phyloP scores from a whole-genome alignment of 345 rosid genomes.

The Aegle marmelos region DNA sequence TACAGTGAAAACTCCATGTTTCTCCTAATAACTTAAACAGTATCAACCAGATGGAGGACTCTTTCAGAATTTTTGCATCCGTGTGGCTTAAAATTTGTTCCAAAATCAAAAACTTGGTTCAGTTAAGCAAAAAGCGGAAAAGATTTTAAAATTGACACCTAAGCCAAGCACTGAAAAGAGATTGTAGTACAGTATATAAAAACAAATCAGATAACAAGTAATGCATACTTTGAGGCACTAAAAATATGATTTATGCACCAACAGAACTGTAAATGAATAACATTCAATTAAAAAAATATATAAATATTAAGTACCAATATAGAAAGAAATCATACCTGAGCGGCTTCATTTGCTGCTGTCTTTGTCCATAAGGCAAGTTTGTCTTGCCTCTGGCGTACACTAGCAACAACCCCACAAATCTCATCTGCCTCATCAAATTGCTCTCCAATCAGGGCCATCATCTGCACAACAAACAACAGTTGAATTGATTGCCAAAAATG shows the following conservation, averaged over 20 bases:
- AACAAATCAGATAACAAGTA: not conserved
- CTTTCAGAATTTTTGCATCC: not conserved
- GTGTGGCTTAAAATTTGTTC: not conserved
- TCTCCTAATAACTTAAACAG: not conserved
- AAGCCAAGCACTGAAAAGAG: not conserved
- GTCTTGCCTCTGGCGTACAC: slow-evolving; percentile 80
- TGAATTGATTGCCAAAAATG: not conserved
- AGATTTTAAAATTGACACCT: not conserved
- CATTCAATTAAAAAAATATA: not conserved
- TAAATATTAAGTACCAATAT: not conserved
- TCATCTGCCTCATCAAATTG: slow-evolving; percentile 88
- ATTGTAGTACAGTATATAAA: not conserved
- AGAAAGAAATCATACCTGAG: slow-evolving; percentile 45
- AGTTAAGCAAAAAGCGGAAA: not conserved
- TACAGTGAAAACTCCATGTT: not conserved
- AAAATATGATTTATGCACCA: not conserved
- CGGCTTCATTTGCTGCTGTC: slow-evolving; percentile 89
- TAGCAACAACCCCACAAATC: slow-evolving; percentile 93
- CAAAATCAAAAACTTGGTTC: not conserved
- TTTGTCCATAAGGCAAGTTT: slow-evolving; percentile 90
- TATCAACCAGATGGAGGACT: not conserved
- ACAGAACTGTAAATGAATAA: not conserved
- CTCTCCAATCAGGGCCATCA: slow-evolving; percentile 96
- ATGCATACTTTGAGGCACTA: not conserved
- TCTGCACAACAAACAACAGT: slow-evolving; percentile 28